Evolutionary conservation across 805 yeast genomes (phyloP).

Genomic region (Candida ponderosae): DNA sequence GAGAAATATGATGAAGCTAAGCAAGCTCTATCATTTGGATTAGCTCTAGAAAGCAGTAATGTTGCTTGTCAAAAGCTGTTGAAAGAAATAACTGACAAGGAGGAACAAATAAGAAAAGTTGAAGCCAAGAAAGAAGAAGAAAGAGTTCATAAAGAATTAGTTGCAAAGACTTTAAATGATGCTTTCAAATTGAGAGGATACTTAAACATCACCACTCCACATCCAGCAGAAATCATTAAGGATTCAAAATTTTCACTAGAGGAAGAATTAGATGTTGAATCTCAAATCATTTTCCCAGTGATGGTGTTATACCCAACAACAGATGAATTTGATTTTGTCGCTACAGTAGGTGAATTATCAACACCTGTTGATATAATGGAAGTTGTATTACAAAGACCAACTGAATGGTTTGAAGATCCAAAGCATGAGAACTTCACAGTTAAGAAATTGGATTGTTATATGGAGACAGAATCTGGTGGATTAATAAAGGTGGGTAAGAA

Average conservation of each 20-base stretch:
- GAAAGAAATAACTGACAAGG: conserved; percentile 31
- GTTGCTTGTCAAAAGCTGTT: conserved; percentile 42
- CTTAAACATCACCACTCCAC: conserved; percentile 37
- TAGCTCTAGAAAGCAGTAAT: conserved; percentile 52
- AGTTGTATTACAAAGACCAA: conserved; percentile 56
- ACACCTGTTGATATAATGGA: conserved; percentile 58
- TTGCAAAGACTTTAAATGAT: conserved; percentile 36
- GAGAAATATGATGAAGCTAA: conserved; percentile 66
- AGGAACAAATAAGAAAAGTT: conserved; percentile 22
- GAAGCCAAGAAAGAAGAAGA: conserved; percentile 23
- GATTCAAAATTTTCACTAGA: conserved; percentile 50
- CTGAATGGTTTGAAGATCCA: conserved; percentile 55
- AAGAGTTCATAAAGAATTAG: conserved; percentile 30
- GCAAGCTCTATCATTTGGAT: conserved; percentile 58
- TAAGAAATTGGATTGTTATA: conserved; percentile 59
- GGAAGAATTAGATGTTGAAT: conserved; percentile 58
- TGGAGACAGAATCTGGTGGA: conserved; percentile 82
- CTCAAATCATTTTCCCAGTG: conserved; percentile 78
- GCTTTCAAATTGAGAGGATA: conserved; percentile 60
- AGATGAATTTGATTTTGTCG: conserved; percentile 78
- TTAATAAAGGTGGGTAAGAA: conserved; percentile 80
- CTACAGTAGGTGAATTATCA: conserved; percentile 63
- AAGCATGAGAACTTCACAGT: conserved; percentile 52
- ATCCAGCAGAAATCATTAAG: conserved; percentile 50
- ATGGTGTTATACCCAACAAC: conserved; percentile 74